These are phyloP conservation scores for Cornus kousa DNA, from an alignment of 148 eudicot species.

Conservation along the genomic window DNA sequence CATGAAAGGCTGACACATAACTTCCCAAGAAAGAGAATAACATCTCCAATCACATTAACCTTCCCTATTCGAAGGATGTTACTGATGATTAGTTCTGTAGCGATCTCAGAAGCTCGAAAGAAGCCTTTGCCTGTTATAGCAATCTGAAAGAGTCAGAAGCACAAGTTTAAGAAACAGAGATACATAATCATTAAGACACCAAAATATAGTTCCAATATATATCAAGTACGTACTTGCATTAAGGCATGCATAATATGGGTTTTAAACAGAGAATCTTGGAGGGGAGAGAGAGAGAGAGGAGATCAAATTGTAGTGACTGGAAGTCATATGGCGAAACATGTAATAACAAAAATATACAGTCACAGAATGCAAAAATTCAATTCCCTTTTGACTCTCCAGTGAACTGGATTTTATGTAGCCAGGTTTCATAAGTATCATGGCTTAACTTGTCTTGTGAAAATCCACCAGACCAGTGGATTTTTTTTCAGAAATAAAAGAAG, in stretches of 20 bases:
- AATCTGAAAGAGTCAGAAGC: slow-evolving; percentile 50
- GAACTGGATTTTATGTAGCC: neutral
- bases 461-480: neutral
- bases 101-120: slow-evolving; percentile 86
- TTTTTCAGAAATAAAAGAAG: too few relatives aligned
- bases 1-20: slow-evolving; percentile 86
- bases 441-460: neutral
- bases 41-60: slow-evolving; percentile 92
- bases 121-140: slow-evolving; percentile 95
- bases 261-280: too few relatives aligned
- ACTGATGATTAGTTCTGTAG: slow-evolving; percentile 82
- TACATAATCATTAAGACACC: neutral
- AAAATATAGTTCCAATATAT: neutral
- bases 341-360: neutral
- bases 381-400: neutral
- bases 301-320: too few relatives aligned
- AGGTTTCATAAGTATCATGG: neutral
- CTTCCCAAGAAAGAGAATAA: slow-evolving; percentile 88
- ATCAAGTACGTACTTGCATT: neutral
- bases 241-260: neutral
- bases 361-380: neutral
- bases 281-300: neutral
- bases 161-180: neutral
- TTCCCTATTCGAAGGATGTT: slow-evolving; percentile 89
- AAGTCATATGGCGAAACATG: too few relatives aligned